Evolutionary conservation across 2,329 filamentous ascomycete genomes (phyloP).

Genomic region (Fonsecaea monophora): DNA sequence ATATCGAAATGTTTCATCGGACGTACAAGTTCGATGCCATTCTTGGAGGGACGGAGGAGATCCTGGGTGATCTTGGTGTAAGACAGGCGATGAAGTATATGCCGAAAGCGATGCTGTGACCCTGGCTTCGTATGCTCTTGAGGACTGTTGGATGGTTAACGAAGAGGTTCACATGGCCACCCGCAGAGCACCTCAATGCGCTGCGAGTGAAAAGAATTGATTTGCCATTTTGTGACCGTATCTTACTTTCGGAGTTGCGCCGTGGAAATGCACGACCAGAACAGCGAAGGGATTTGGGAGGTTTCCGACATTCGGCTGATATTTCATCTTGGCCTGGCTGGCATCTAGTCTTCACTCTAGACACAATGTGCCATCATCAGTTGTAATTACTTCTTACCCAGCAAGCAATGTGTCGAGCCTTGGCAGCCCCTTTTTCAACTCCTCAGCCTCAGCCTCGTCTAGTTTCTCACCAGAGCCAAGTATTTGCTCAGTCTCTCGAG

Average conservation of each 20-base stretch:
- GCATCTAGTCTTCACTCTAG: no score
- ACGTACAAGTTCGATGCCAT: conserved; percentile 68
- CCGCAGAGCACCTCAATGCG: neutral
- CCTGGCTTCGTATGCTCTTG: neutral
- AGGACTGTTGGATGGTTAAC: neutral
- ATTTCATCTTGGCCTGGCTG: no score
- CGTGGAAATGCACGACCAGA: no score
- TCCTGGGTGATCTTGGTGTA: conserved; percentile 72
- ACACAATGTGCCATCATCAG: no score
- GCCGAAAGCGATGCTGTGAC: conserved; percentile 75
- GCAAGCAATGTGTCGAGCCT: neutral
- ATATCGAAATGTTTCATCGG: conserved; percentile 69
- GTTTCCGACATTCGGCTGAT: no score
- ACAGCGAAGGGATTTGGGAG: no score
- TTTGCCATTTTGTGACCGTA: no score
- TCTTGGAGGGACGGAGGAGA: conserved; percentile 74
- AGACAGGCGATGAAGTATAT: conserved; percentile 81
- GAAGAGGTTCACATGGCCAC: neutral
- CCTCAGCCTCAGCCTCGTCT: neutral
- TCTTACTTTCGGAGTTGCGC: no score
- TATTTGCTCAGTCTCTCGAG: neutral
- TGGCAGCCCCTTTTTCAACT: neutral
- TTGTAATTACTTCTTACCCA: neutral
- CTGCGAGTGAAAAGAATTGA: neutral
- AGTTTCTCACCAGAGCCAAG: neutral